Evolutionary conservation across 192 early-diverging fungal genomes (phyloP).

Genomic region (Podila clonocystis): DNA sequence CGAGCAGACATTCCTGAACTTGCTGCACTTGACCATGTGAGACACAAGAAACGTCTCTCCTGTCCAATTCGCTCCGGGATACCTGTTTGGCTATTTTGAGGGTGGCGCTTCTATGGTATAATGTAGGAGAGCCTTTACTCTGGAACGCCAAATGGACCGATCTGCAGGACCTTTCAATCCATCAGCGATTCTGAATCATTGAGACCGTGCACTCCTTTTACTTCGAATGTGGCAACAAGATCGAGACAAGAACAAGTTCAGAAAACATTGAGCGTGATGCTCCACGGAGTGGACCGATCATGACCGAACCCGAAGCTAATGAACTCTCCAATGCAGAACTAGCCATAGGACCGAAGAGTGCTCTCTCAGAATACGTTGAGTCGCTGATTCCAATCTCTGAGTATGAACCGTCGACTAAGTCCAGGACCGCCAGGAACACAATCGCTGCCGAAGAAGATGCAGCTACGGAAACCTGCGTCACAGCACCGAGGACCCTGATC

Average conservation of each 20-base stretch:
- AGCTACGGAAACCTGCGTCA: too few relatives aligned
- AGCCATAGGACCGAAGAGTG: too few relatives aligned
- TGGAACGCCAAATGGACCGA: background rate
- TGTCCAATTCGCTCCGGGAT: background rate
- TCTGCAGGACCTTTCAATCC: background rate
- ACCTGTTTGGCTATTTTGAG: conserved; percentile 13
- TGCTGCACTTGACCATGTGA: conserved; percentile 11
- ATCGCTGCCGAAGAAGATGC: background rate
- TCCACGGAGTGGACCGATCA: too few relatives aligned
- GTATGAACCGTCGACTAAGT: background rate
- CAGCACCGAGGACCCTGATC: background rate
- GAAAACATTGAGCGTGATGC: too few relatives aligned
- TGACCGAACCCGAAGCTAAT: too few relatives aligned
- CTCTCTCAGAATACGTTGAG: too few relatives aligned
- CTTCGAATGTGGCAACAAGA: conserved; percentile 23
- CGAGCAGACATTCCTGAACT: conserved; percentile 10
- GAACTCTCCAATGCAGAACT: too few relatives aligned
- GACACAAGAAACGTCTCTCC: background rate
- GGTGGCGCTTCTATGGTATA: conserved; percentile 20
- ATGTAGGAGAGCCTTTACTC: conserved; percentile 13
- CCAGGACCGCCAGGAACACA: background rate
- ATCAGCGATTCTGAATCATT: conserved; percentile 7
- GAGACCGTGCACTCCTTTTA: background rate
- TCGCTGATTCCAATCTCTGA: background rate
- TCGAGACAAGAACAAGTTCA: background rate